phyloP scores from a whole-genome alignment of 306 rosid genomes.

The Cucumis sativus region DNA sequence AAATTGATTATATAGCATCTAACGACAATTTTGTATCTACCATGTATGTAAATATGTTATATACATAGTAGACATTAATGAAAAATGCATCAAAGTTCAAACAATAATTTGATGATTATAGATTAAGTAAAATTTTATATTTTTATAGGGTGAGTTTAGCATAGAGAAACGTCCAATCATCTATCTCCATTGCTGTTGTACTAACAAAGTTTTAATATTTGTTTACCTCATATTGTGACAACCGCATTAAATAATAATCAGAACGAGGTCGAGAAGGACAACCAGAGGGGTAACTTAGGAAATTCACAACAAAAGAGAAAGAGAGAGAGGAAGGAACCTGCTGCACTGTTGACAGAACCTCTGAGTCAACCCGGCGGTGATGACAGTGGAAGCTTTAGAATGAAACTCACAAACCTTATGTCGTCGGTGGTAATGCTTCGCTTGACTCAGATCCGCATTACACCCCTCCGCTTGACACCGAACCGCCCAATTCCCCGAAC shows the following conservation, averaged over 20 bases:
- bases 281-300: background rate
- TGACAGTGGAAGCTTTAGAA: constrained; percentile 87
- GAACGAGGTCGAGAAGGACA: too few relatives aligned
- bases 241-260: background rate
- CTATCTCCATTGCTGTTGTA: too few relatives aligned
- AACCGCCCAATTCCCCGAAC: constrained; percentile 44
- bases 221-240: background rate
- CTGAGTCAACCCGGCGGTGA: constrained; percentile 94
- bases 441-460: constrained; percentile 78
- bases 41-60: too few relatives aligned
- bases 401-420: constrained; percentile 98
- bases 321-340: constrained; percentile 36
- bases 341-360: constrained; percentile 99
- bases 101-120: too few relatives aligned
- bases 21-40: too few relatives aligned
- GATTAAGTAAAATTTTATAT: too few relatives aligned
- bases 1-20: too few relatives aligned
- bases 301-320: background rate
- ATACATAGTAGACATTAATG: too few relatives aligned
- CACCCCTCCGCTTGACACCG: constrained; percentile 96
- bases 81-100: too few relatives aligned
- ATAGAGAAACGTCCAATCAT: too few relatives aligned
- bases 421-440: constrained; percentile 96
- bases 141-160: too few relatives aligned
- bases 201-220: too few relatives aligned